Conservation (phyloP, 345 rosid genomes). For the Moricandia moricandioides region DNA sequence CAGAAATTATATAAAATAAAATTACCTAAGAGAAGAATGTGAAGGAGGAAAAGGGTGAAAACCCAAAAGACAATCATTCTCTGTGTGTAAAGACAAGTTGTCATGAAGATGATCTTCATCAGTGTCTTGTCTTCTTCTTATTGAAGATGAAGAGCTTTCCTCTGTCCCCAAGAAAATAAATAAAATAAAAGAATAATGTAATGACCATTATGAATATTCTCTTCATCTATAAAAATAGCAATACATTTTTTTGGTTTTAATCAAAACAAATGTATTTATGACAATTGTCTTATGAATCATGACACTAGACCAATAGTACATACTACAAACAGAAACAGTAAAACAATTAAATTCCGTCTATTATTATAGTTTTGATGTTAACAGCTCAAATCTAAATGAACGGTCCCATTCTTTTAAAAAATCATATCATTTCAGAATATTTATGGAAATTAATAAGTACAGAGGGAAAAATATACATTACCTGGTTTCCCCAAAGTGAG, state of each 20-base stretch:
- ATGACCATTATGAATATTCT: conserved; percentile 19
- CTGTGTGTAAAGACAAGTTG: conserved; percentile 34
- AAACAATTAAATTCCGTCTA: conserved; percentile 34
- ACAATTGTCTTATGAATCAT: conserved; percentile 39
- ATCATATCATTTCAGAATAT: conserved; percentile 8
- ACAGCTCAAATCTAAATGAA: conserved; percentile 25
- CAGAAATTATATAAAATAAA: conserved; percentile 14
- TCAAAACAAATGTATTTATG: conserved; percentile 27
- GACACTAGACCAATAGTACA: conserved; percentile 39
- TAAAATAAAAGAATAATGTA: neutral
- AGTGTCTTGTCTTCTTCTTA: conserved; percentile 42
- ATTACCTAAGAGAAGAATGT: conserved; percentile 38
- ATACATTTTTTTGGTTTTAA: neutral
- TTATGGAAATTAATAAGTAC: neutral
- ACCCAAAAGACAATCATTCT: conserved; percentile 43
- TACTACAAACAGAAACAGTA: conserved; percentile 38
- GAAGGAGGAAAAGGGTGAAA: conserved; percentile 36
- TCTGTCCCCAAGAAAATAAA: conserved; percentile 6
- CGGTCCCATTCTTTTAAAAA: conserved; percentile 25
- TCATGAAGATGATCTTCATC: conserved; percentile 37
- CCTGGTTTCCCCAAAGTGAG: conserved; percentile 67
- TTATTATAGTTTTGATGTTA: conserved; percentile 34
- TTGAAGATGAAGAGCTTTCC: conserved; percentile 36
- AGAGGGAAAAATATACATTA: conserved; percentile 37
- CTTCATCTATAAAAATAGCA: conserved; percentile 12